Evolutionary conservation across 1,284 basidiomycete genomes (phyloP), one percentile per base, ranked within the genome.

Genomic region (Rhizopogon parksii): DNA sequence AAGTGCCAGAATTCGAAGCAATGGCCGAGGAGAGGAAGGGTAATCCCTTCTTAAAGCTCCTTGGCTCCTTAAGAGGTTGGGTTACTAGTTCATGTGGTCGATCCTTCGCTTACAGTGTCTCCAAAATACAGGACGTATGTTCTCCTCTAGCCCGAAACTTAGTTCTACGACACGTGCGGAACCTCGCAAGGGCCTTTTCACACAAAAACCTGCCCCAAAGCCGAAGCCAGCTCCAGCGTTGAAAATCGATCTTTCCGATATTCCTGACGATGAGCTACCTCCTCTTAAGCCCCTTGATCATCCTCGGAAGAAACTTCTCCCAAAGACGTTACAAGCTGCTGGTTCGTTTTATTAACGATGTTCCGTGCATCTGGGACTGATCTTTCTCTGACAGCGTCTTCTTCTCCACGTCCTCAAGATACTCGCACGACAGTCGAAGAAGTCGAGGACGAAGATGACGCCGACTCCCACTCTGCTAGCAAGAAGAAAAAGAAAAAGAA

Each of bases 401-500:
- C 50, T 51, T 36, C 53, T 8, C 56, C 59, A 38, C 57, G 57
- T 42, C 52, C 61, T 15, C 71, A 71, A 59, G 70, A 66, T 47
- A 67, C 70, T 34, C 74, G 72, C 49, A 71, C 77, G 4, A 83
- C 81, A 0, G 72, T 84, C 7, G 85, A 86, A 58, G 84, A 87
- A 36, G 80, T 78, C 0, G 82, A 84, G 38, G 83, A 82, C 38
- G 80, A 85, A 61, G 83, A 80, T 30, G 76, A 73, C 9, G 67
- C 65, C 19, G 51, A 24, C 12, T 15, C 64, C 2, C 15, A 32
- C 1, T 39, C 63, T 3, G 53, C 65, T 4, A 60, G 68, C 24
- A 79, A 79, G 54, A 83, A 85, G 69, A 87, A 87, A 69, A 84
- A 76, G 58, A 74, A 80, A 63, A 82, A 80, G 65, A 86, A 83